phyloP scores from a whole-genome alignment of 2,329 filamentous ascomycete genomes.

The Metarhizium rileyi region DNA sequence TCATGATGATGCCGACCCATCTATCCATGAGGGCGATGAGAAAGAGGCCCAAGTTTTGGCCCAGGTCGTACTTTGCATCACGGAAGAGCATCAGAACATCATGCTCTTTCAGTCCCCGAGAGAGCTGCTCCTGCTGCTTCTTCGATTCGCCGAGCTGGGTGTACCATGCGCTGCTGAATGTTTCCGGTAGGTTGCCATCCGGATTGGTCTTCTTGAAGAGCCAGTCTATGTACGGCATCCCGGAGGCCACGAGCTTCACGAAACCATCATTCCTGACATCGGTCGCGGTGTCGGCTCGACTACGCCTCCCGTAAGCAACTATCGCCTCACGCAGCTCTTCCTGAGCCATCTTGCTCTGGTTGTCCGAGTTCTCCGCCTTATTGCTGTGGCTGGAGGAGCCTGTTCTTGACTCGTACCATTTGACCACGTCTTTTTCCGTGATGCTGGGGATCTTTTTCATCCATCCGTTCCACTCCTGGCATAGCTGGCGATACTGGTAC shows the following conservation, averaged over 20 bases:
- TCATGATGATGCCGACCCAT: slow-evolving; percentile 28
- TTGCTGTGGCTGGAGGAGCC: slow-evolving; percentile 9
- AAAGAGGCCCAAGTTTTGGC: slow-evolving; percentile 27
- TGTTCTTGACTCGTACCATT: slow-evolving; percentile 33
- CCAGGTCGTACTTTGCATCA: slow-evolving; percentile 24
- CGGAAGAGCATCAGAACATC: slow-evolving; percentile 27
- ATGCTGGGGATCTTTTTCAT: slow-evolving; percentile 37
- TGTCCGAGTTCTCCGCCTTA: slow-evolving; percentile 8
- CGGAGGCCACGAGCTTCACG: slow-evolving; percentile 14
- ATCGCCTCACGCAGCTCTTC: slow-evolving; percentile 16
- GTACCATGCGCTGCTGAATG: slow-evolving; percentile 26
- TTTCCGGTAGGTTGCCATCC: slow-evolving; percentile 16
- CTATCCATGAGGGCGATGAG: slow-evolving; percentile 29
- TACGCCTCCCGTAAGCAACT: neutral
- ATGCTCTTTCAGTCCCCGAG: slow-evolving; percentile 27
- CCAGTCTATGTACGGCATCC: slow-evolving; percentile 25
- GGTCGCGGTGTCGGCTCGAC: neutral
- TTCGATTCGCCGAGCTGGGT: slow-evolving; percentile 23
- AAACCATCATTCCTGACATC: slow-evolving; percentile 1
- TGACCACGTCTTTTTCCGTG: slow-evolving; percentile 37
- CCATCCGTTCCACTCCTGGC: slow-evolving; percentile 51
- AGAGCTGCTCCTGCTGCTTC: slow-evolving; percentile 24
- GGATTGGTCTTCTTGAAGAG: slow-evolving; percentile 23
- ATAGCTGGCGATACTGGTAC: slow-evolving; percentile 41
- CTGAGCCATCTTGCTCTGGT: slow-evolving; percentile 10